Evolutionary conservation across 768 basidiomycete species (phyloP).

Genomic region (Tricholoma sp.): DNA sequence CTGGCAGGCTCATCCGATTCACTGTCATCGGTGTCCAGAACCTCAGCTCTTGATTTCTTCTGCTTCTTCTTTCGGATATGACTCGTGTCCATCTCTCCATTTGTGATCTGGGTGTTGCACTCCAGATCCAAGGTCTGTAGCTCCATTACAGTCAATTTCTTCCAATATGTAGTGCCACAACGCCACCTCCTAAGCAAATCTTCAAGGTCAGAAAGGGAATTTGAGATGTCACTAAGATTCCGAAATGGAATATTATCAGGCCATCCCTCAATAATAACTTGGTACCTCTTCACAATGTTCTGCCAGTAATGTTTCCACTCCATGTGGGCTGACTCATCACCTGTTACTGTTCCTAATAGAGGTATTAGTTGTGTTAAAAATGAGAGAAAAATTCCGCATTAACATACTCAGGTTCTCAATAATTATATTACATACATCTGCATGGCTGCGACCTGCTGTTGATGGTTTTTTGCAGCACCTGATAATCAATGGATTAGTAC

Average conservation of each 20-base stretch:
- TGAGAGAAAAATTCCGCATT: neutral
- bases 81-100: neutral
- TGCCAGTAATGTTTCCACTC: conserved; percentile 14
- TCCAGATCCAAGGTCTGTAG: conserved; percentile 2
- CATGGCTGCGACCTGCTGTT: no score
- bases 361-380: neutral
- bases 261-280: conserved; percentile 16
- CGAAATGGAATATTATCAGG: conserved; percentile 12
- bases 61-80: neutral
- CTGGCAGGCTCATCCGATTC: no score
- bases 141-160: conserved; percentile 5
- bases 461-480: no score
- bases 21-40: no score
- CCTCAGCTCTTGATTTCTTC: neutral
- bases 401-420: conserved; percentile 1
- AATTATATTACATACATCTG: neutral
- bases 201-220: conserved; percentile 7
- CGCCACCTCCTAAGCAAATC: conserved; percentile 9
- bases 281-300: conserved; percentile 9
- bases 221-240: conserved; percentile 12
- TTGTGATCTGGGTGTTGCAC: neutral
- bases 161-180: conserved; percentile 10
- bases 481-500: no score
- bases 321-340: conserved; percentile 9
- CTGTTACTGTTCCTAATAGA: conserved; percentile 2